Evolutionary conservation across 495 filamentous ascomycete genomes (phyloP).

Genomic region (Tuber calosporum): DNA sequence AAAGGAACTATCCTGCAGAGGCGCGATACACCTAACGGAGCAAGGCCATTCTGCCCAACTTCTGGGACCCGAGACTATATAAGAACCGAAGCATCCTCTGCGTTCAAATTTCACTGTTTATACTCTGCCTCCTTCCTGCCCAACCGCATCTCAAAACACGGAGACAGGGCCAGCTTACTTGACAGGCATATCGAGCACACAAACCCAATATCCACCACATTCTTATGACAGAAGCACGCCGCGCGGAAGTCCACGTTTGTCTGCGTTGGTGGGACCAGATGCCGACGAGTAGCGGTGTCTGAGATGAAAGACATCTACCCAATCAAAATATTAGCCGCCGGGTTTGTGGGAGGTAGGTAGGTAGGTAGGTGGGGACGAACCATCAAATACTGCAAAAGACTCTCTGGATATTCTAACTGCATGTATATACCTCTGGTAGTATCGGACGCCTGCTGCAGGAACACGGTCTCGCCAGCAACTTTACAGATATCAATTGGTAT

Average conservation of each 20-base stretch:
- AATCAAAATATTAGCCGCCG: neutral
- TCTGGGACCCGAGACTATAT: neutral
- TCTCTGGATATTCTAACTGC: conserved; percentile 57
- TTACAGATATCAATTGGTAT: conserved; percentile 89
- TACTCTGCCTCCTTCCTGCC: neutral
- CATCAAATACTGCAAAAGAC: conserved; percentile 85
- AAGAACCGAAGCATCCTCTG: neutral
- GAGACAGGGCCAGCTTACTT: conserved; percentile 48
- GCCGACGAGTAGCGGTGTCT: conserved; percentile 58
- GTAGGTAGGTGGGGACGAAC: conserved; percentile 8
- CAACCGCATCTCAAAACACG: neutral
- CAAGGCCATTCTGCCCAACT: neutral
- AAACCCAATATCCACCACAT: conserved; percentile 83
- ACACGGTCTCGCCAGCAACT: conserved; percentile 77
- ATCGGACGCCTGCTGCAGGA: conserved; percentile 88
- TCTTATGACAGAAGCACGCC: conserved; percentile 92
- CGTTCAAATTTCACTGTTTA: neutral
- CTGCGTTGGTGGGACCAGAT: conserved; percentile 68
- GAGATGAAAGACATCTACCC: conserved; percentile 72
- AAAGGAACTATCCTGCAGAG: neutral
- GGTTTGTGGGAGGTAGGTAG: neutral
- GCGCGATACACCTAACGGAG: neutral
- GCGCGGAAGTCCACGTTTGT: conserved; percentile 90
- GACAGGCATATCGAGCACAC: conserved; percentile 94
- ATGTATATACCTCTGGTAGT: conserved; percentile 86